Conservation (phyloP, 2,329 filamentous ascomycete species). For the Fusarium floridanum region DNA sequence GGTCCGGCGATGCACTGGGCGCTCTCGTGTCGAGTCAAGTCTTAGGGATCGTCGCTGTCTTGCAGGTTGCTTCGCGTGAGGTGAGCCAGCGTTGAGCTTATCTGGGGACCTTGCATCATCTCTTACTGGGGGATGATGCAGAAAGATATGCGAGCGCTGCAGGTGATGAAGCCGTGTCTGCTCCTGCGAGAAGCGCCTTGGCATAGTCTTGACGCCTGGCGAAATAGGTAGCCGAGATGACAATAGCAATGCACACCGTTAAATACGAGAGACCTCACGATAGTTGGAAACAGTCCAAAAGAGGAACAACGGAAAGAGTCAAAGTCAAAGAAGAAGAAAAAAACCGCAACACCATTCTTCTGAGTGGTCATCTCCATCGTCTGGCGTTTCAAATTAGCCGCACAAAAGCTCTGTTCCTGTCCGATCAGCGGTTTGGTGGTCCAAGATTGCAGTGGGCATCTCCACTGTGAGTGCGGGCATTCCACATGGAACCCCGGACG, state of each 20-base stretch:
- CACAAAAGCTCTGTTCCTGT: slow-evolving; percentile 27
- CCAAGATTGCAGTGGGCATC: slow-evolving; percentile 6
- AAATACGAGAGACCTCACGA: slow-evolving; percentile 11
- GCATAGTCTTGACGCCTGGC: slow-evolving; percentile 2
- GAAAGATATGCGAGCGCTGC: not conserved
- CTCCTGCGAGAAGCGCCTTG: not conserved
- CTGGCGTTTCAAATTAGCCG: slow-evolving; percentile 26
- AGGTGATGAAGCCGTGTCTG: not conserved
- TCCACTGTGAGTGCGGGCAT: not conserved
- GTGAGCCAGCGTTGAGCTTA: slow-evolving; percentile 14
- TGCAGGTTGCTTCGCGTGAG: slow-evolving; percentile 17
- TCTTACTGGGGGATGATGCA: slow-evolving; percentile 3
- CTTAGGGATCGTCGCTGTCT: slow-evolving; percentile 10
- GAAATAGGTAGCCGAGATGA: slow-evolving; percentile 10
- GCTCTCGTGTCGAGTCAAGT: slow-evolving; percentile 1
- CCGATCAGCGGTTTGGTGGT: slow-evolving; percentile 1
- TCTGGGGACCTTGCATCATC: slow-evolving; percentile 30
- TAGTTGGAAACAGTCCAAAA: slow-evolving; percentile 1
- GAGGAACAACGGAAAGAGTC: not conserved
- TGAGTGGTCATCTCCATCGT: slow-evolving; percentile 17
- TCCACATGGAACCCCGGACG: slow-evolving; percentile 20
- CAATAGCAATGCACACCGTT: slow-evolving; percentile 1
- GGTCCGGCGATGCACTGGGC: not conserved
- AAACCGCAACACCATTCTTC: not conserved
- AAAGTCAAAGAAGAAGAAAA: not conserved